A percentile compares a stretch with the other conserved stretches of the same genome.
Conservation (phyloP, 805 yeast genomes). For the Saccharomycopsis lassenensis region DNA sequence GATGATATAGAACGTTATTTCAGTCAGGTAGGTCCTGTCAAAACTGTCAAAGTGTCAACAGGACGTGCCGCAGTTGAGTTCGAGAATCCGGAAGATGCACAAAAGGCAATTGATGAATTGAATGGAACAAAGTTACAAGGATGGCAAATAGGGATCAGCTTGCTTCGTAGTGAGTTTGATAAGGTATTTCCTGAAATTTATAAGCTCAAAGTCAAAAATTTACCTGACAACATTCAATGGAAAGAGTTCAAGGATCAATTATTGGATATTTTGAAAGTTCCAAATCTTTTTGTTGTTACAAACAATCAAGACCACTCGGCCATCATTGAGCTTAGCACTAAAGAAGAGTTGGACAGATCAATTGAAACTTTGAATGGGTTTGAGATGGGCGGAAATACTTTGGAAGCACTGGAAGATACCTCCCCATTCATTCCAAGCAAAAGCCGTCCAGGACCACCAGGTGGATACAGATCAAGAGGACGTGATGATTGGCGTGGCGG, state of each 20-base stretch:
- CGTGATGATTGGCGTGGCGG: constrained; percentile 33
- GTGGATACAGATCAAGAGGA: constrained; percentile 24
- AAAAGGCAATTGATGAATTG: constrained; percentile 63
- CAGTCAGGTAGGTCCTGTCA: constrained; percentile 52
- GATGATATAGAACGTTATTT: constrained; percentile 64
- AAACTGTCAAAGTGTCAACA: constrained; percentile 59
- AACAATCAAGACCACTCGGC: constrained; percentile 39
- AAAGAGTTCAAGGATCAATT: constrained; percentile 72
- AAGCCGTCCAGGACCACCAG: constrained; percentile 25
- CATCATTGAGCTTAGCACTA: constrained; percentile 45
- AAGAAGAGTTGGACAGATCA: constrained; percentile 69
- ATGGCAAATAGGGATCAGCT: constrained; percentile 35
- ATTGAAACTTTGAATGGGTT: constrained; percentile 60
- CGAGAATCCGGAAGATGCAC: constrained; percentile 59
- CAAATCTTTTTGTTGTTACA: constrained; percentile 26
- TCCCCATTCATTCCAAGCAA: constrained; percentile 24
- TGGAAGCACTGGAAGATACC: constrained; percentile 24
- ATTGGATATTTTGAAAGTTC: not conserved
- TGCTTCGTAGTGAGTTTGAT: constrained; percentile 23
- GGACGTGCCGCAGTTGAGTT: constrained; percentile 89
- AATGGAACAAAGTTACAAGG: constrained; percentile 60
- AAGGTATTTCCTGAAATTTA: constrained; percentile 28
- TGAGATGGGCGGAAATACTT: constrained; percentile 53
- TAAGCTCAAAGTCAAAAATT: constrained; percentile 57
- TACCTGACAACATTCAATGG: constrained; percentile 75